Percentiles rank a stretch among this genome's conserved stretches.
phyloP scores from a whole-genome alignment of 345 rosid genomes.

The Rhodamnia argentea region DNA sequence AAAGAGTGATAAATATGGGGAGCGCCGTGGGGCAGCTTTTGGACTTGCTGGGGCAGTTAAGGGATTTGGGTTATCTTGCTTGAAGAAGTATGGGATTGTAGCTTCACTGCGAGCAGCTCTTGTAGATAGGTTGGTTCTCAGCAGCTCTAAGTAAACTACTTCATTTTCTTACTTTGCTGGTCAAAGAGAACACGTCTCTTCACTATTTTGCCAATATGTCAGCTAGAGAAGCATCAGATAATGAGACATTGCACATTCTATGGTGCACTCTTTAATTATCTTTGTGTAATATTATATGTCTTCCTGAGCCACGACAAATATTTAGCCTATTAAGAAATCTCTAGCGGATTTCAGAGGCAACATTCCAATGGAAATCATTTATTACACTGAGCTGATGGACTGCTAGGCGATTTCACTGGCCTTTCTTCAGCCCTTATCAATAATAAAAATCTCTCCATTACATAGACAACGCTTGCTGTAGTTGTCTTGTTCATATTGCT shows the following conservation, averaged over 20 bases:
- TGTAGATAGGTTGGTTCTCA: conserved; percentile 52
- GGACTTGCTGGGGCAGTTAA: conserved; percentile 91
- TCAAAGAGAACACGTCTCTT: neutral
- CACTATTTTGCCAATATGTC: neutral
- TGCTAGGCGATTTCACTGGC: neutral
- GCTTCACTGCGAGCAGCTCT: conserved; percentile 57
- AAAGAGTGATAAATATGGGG: conserved; percentile 94
- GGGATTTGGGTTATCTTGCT: conserved; percentile 85
- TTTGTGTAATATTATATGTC: neutral
- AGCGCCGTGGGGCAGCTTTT: conserved; percentile 98
- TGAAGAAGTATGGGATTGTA: conserved; percentile 70
- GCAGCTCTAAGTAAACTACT: neutral
- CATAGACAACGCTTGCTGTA: neutral
- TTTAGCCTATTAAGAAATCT: neutral
- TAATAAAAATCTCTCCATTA: neutral
- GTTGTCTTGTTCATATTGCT: neutral
- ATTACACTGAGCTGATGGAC: neutral
- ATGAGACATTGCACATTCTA: neutral
- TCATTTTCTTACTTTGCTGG: neutral
- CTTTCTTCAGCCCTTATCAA: neutral
- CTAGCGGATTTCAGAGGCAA: neutral
- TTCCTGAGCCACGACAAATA: neutral
- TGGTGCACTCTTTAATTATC: neutral
- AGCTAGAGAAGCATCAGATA: neutral
- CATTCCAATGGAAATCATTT: neutral